Conservation (phyloP, 768 basidiomycete genomes). For the Boletus coccyginus region DNA sequence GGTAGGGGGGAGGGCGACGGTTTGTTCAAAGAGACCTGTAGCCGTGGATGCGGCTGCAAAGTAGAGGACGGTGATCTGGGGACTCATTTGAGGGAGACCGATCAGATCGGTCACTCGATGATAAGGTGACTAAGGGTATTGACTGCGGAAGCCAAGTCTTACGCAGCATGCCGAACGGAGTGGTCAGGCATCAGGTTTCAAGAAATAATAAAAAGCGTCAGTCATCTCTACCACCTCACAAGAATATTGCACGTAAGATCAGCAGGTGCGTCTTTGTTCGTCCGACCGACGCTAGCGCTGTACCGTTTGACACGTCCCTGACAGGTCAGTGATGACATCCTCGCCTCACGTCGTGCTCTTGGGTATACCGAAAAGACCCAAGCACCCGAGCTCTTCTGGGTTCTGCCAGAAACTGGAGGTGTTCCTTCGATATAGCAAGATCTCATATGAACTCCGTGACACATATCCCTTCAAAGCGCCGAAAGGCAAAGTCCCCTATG, state of each 20-base stretch:
- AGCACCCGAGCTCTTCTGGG: constrained; percentile 26
- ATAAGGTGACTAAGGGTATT: no score
- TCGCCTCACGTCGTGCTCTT: constrained; percentile 25
- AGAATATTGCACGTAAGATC: not conserved
- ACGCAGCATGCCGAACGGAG: not conserved
- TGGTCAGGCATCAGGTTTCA: no score
- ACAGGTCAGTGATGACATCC: constrained; percentile 13
- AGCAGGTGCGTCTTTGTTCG: not conserved
- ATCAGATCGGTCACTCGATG: no score
- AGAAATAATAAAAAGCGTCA: not conserved
- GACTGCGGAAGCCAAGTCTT: constrained; percentile 1
- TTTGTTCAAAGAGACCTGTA: constrained; percentile 55
- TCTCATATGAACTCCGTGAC: constrained; percentile 28
- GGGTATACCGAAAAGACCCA: constrained; percentile 21
- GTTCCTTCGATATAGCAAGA: constrained; percentile 27
- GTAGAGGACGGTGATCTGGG: constrained; percentile 45
- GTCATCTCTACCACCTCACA: not conserved
- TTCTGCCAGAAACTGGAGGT: constrained; percentile 36
- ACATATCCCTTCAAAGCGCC: constrained; percentile 27
- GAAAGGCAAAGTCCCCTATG: constrained; percentile 34
- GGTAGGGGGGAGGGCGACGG: constrained; percentile 46
- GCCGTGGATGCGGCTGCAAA: constrained; percentile 69
- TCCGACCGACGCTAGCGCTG: not conserved
- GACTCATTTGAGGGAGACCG: not conserved
- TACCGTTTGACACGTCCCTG: not conserved